Evolutionary conservation across 352 stramenopile species (phyloP), one percentile per base, ranked within the genome.

Genomic region (Hyphochytrium catenoides): DNA sequence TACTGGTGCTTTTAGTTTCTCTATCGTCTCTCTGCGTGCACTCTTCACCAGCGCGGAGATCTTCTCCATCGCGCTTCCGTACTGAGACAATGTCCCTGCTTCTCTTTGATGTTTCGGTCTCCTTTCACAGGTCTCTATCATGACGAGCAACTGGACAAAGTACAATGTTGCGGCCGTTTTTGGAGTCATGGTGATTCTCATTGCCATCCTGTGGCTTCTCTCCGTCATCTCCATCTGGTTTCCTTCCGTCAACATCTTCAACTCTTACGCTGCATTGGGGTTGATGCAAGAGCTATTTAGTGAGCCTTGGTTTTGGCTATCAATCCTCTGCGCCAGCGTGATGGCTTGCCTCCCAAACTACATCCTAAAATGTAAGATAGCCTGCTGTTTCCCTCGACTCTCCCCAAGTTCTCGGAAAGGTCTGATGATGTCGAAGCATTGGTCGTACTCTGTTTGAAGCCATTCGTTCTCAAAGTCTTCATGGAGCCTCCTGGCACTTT

Each of bases 131-230:
- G 69, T 85, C 26, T 52, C 65, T 12, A 42, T 85, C 23, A 76
- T 85, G 62, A 85, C 71, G 28, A 85, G 71, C 43, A 85, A 85
- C 46, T 85, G 71, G 71, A 85, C 71, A 6, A 50, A 51, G 5
- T 41, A 59, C 1, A 85, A 85, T 42, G 55, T 49, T 1, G 6
- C 73, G 20, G 70, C 66, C 15, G 81, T 70, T 18, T 33, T 82
- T 11, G 71, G 68, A 16, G 82, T 69, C 8, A 46, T 82, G 2
- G 26, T 77, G n/a, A 83, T 85, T 36, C 83, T 82, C 53, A 82
- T 65, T 33, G 33, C 69, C 9, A 83, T 85, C 37, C 74, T 70
- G 30, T 60, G 66, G 11, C 76, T 85, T 48, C 83, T 85, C 49
- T 74, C 55, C 34, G 52, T 56, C 11, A 27, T 78, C 1, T 22